Evolutionary conservation across 2,329 filamentous ascomycete genomes (phyloP), one percentile per base, ranked within the genome.

Genomic region (Fusarium camptoceras): DNA sequence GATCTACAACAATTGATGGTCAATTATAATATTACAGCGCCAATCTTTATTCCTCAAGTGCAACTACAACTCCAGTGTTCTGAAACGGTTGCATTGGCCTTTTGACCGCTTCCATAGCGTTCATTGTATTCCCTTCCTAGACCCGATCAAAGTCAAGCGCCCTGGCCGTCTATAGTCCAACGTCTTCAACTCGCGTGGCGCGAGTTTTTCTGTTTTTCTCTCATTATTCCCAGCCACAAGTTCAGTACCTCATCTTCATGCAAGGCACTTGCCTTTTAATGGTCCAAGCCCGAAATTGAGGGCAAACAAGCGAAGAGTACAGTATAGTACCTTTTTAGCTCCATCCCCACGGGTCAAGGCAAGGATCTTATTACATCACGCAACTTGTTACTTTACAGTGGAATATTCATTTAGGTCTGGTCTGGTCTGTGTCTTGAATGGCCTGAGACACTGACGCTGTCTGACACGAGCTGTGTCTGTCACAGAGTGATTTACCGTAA

Each of bases 231-330:
- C 43, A 62, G 64, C 62, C 62, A 55, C 62, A 37, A 31, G 20
- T 37, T 53, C 64, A 55, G 54, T 55, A 66, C 39, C 20, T 27
- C 15, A 39, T 44, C 30, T 62, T 62, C 39, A 47, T 66, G 55
- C 46, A 66, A 28, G 63, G 42, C 46, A 51, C 30, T 47, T 22
- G 27, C 61, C 63, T 16, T 41, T 25, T 15, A 41, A 42, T 54
- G 64, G 64, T 49, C 64, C 56, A 63, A 57, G 63, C 63, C 57
- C 50, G 66, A 69, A 69, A 69, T 56, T 69, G 66, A 70, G 64
- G 44, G 25, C 34, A 37, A n/a, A 55, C 43, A 49, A 22, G 49
- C 22, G 49, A 53, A 50, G 30, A 30, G 22, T 37, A 16, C 24
- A 41, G 24, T 11, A 51, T 22, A 31, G 48, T 16, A 6, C 18